These are phyloP conservation scores for Hypsizygus ulmarius DNA, from an alignment of 1,284 basidiomycete genomes.

Conservation along the genomic window DNA sequence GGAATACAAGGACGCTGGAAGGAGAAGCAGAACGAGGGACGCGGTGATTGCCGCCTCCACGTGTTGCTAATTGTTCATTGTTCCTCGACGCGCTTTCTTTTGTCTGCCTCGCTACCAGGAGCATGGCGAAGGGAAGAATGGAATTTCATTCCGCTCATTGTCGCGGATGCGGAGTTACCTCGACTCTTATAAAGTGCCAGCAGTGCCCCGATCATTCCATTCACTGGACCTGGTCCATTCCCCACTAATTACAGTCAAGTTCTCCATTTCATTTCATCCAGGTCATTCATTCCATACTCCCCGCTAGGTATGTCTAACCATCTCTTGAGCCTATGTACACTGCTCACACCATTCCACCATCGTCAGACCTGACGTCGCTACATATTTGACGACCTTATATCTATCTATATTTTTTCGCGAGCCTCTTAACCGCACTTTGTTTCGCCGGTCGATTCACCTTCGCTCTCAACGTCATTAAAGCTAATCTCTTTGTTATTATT, in stretches of 20 bases:
- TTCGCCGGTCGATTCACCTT: constrained; percentile 68
- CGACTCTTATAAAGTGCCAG: constrained; percentile 13
- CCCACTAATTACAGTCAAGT: constrained; percentile 1
- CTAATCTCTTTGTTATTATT: constrained; percentile 30
- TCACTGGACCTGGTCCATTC: constrained; percentile 18
- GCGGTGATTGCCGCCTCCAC: constrained; percentile 11
- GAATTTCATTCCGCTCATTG: constrained; percentile 11
- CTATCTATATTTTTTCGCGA: constrained; percentile 3
- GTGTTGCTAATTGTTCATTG: constrained; percentile 16
- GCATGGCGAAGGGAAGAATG: constrained; percentile 10
- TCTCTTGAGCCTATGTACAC: not conserved
- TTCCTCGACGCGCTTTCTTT: constrained; percentile 16
- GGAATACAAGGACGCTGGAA: constrained; percentile 14
- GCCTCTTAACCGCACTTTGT: constrained; percentile 21
- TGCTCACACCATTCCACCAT: constrained; percentile 1
- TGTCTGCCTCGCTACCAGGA: constrained; percentile 17
- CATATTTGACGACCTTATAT: constrained; percentile 9
- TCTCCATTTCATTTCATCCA: constrained; percentile 7
- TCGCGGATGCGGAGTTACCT: constrained; percentile 6
- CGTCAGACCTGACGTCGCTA: not conserved
- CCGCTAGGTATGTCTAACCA: constrained; percentile 10
- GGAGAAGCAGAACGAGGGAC: constrained; percentile 1
- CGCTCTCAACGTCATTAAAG: constrained; percentile 18
- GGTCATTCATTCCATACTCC: constrained; percentile 8
- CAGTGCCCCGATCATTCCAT: constrained; percentile 1